Conservation (phyloP, 2,329 filamentous ascomycete species). For the Endoconidiophora laricicola region DNA sequence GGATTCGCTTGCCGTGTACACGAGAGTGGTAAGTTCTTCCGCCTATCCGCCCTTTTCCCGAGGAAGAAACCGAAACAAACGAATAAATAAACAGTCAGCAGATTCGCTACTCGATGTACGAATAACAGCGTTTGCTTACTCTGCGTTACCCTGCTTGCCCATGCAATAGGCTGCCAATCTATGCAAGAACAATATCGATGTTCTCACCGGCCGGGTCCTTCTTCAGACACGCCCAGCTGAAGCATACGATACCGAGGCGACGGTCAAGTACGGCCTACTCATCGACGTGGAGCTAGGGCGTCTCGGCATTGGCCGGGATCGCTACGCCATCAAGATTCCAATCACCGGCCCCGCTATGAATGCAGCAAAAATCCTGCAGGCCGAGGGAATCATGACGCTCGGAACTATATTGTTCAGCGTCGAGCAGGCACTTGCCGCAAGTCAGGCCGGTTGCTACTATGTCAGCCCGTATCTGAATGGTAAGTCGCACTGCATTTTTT, state of each 20-base stretch:
- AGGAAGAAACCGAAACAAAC: not conserved
- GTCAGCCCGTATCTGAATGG: conserved; percentile 35
- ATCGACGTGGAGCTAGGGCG: conserved; percentile 30
- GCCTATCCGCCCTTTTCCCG: not conserved
- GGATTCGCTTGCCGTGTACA: conserved; percentile 32
- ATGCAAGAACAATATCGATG: conserved; percentile 29
- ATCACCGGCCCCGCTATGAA: conserved; percentile 30
- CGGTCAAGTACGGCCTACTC: conserved; percentile 28
- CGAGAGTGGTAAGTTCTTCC: conserved; percentile 22
- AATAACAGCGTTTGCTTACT: not conserved
- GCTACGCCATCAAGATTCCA: conserved; percentile 35
- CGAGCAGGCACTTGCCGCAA: conserved; percentile 31
- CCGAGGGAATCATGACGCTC: conserved; percentile 30
- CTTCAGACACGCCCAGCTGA: conserved; percentile 30
- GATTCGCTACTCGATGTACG: no score
- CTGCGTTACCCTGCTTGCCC: not conserved
- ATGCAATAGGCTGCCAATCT: conserved; percentile 24
- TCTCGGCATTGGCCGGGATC: conserved; percentile 27
- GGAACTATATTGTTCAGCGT: conserved; percentile 31
- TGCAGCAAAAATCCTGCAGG: conserved; percentile 25
- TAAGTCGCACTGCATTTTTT: conserved; percentile 13
- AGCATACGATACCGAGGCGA: conserved; percentile 28
- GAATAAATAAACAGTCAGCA: no score
- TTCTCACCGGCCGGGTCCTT: conserved; percentile 30
- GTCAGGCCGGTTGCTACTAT: conserved; percentile 29